These are phyloP conservation scores for Pogostemon cablin DNA, from an alignment of 257 asterid genomes.

Conservation along the genomic window DNA sequence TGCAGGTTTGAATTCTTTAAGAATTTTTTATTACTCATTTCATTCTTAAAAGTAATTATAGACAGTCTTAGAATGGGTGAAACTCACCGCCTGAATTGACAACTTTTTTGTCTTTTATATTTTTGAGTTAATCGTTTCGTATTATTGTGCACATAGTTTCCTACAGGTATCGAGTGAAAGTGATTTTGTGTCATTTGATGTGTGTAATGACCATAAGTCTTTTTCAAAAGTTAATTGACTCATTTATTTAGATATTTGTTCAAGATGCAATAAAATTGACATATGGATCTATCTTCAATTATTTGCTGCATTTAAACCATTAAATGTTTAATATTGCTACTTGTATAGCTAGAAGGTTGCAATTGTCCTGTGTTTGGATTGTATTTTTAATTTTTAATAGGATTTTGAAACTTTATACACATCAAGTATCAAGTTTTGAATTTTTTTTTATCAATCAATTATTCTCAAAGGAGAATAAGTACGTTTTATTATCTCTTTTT, in stretches of 20 bases:
- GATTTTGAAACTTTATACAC: background rate
- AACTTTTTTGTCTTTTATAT: background rate
- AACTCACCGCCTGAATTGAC: background rate
- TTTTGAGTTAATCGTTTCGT: constrained; percentile 1
- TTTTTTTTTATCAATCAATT: background rate
- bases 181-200: constrained; percentile 16
- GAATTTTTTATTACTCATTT: constrained; percentile 14
- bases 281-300: background rate
- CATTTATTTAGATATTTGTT: background rate
- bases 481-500: constrained; percentile 9
- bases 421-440: constrained; percentile 13
- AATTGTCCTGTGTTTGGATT: constrained; percentile 8
- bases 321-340: background rate
- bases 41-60: constrained; percentile 3
- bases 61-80: background rate
- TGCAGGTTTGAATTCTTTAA: constrained; percentile 58
- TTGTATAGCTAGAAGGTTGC: background rate
- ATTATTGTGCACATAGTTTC: background rate
- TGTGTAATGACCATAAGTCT: background rate
- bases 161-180: background rate
- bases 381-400: background rate
- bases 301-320: background rate
- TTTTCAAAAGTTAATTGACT: constrained; percentile 15
- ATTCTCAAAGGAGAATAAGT: constrained; percentile 5
- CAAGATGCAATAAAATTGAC: background rate